These are phyloP conservation scores for Globisporangium irregulare DNA, from an alignment of 352 stramenopile genomes.

Conservation along the genomic window DNA sequence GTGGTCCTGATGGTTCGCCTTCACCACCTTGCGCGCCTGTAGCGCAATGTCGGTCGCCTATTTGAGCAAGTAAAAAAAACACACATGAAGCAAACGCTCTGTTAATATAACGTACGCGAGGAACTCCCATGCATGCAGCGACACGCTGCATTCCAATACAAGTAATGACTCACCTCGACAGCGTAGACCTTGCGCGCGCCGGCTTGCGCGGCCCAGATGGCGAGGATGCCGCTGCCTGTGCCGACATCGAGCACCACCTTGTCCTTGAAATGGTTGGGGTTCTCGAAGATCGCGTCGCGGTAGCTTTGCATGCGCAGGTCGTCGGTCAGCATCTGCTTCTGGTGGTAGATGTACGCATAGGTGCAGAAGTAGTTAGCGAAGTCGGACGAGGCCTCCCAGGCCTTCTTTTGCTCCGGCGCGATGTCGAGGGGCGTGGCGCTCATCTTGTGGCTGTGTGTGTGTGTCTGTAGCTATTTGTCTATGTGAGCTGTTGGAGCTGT, in stretches of 20 bases:
- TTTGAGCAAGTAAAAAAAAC: neutral
- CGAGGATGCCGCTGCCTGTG: slow-evolving; percentile 98
- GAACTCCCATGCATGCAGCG: neutral
- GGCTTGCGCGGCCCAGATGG: slow-evolving; percentile 98
- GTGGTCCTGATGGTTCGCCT: slow-evolving; percentile 94
- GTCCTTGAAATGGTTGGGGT: slow-evolving; percentile 97
- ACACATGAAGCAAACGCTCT: neutral
- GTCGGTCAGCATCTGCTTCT: slow-evolving; percentile 99
- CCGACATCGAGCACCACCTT: slow-evolving; percentile 99
- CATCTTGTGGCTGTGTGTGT: slow-evolving; percentile 6
- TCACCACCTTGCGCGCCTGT: slow-evolving; percentile 95
- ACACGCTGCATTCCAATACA: neutral
- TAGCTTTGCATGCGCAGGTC: slow-evolving; percentile 99
- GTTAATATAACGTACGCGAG: neutral
- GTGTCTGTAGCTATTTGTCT: neutral
- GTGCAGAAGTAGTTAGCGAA: slow-evolving; percentile 92
- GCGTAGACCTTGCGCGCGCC: slow-evolving; percentile 98
- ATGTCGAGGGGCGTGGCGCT: slow-evolving; percentile 41
- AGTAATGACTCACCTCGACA: slow-evolving; percentile 50
- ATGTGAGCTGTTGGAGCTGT: neutral
- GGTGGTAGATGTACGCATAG: slow-evolving; percentile 90
- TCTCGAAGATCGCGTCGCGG: slow-evolving; percentile 97
- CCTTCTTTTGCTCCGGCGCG: slow-evolving; percentile 76
- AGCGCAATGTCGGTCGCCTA: slow-evolving; percentile 96
- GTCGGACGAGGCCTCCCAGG: slow-evolving; percentile 80